Base-by-base conservation (phyloP, 2,329 filamentous ascomycete genomes). In the Thelonectria olida region DNA sequence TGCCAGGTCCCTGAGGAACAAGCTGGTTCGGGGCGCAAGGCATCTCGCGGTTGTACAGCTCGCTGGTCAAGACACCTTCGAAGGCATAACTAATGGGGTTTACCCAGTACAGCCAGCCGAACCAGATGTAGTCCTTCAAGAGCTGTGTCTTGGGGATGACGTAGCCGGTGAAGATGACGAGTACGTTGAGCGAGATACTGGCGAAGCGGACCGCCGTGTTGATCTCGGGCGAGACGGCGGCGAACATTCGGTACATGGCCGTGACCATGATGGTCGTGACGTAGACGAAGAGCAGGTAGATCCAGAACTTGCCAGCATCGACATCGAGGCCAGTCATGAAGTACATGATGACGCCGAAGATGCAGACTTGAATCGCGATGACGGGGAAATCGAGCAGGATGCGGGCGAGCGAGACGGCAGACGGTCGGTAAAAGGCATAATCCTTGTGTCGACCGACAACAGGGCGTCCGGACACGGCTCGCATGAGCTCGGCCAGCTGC, bases 401-500 rank as follows among this genome's bases (percentile, higher is more conserved):
- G 5, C 58, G 54, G 17, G 58, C 58, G 42, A 61, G 8, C 9
- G 56, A 54, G 3, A 61, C 47, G 22, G 58, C 58, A 12, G 58
- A 61, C n/a, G 58, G 58, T 2, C 58, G 58, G 12, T 47, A 61
- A 22, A 61, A 61, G 7, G 58, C 58, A n/a, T 83, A 84, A 50
- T 80, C 78, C 27, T 76, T 75, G 50, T 85, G 82, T 2, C 81
- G 76, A 12, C 75, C 75, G 15, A 81, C 76, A 17, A 96, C 88
- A 0, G 83, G 83, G 56, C 92, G 84, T 5, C 92, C 90, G 51
- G 86, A 85, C 8, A 95, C 89, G 44, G 91, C 91, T 65, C 90
- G 90, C 84, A 92, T 92, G 28, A 94, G 81, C 75, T 96, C 92
- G 1, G 89, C 87, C 48, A 96, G 80, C 71, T 94, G 91, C 13